phyloP scores from a whole-genome alignment of 805 yeast genomes.

The Metschnikowia borealis region DNA sequence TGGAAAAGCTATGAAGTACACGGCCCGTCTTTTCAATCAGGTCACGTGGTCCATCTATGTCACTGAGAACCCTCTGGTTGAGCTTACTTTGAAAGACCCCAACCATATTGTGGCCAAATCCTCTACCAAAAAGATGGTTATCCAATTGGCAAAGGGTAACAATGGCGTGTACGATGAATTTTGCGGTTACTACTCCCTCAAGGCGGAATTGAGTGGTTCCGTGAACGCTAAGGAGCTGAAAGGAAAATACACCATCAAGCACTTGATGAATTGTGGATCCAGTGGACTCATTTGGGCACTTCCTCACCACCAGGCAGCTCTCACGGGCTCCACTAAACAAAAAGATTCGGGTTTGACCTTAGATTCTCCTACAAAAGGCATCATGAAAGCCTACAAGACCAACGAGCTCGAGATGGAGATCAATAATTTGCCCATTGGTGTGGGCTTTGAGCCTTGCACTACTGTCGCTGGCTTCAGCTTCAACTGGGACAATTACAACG shows the following conservation, averaged over 20 bases:
- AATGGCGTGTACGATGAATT: slow-evolving; percentile 47
- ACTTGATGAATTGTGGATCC: slow-evolving; percentile 24
- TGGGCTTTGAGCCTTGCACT: slow-evolving; percentile 57
- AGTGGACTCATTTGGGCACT: slow-evolving; percentile 45
- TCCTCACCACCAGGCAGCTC: slow-evolving; percentile 47
- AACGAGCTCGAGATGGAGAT: slow-evolving; percentile 40
- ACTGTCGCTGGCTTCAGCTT: slow-evolving; percentile 18
- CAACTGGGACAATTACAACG: slow-evolving; percentile 20
- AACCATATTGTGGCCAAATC: slow-evolving; percentile 30
- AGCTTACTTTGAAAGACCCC: slow-evolving; percentile 28
- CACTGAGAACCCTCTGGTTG: slow-evolving; percentile 32
- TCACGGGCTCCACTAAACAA: slow-evolving; percentile 24
- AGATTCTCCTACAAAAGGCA: slow-evolving; percentile 51
- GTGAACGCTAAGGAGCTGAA: slow-evolving; percentile 24
- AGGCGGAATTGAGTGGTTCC: slow-evolving; percentile 39
- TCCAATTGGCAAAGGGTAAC: slow-evolving; percentile 59
- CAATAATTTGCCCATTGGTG: slow-evolving; percentile 34
- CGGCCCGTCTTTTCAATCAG: slow-evolving; percentile 50
- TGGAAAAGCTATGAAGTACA: slow-evolving; percentile 47
- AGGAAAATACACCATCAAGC: slow-evolving; percentile 29
- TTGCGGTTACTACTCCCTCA: slow-evolving; percentile 59
- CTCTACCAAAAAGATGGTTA: slow-evolving; percentile 28
- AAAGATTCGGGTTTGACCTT: slow-evolving; percentile 32
- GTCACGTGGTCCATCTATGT: slow-evolving; percentile 68
- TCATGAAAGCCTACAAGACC: slow-evolving; percentile 42